These are phyloP conservation scores for Pythium sp. DNA, from an alignment of 352 stramenopile species.

Conservation along the genomic window DNA sequence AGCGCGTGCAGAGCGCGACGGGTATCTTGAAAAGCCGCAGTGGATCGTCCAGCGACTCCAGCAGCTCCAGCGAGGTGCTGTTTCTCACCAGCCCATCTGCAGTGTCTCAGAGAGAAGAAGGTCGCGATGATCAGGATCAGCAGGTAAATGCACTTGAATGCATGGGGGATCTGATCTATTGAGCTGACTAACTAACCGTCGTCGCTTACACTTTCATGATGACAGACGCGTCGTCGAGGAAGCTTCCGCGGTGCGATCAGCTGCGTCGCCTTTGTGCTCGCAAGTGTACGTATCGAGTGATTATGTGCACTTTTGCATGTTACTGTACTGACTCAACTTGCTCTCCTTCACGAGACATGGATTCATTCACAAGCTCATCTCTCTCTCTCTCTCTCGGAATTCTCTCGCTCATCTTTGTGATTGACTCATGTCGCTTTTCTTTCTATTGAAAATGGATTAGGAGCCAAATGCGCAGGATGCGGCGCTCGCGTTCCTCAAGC, in stretches of 20 bases:
- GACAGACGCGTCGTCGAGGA: slow-evolving; percentile 25
- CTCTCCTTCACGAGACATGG: neutral
- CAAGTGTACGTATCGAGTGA: slow-evolving; percentile 16
- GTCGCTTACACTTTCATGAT: slow-evolving; percentile 9
- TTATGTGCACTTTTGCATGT: neutral
- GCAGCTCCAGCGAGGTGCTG: slow-evolving; percentile 9
- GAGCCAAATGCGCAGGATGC: slow-evolving; percentile 31
- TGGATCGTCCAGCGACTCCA: slow-evolving; percentile 9
- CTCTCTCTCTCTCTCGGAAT: neutral
- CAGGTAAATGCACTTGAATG: neutral
- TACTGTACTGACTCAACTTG: neutral
- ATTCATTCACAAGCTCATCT: neutral
- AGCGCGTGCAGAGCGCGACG: slow-evolving; percentile 34
- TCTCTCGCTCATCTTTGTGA: neutral
- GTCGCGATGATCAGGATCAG: neutral
- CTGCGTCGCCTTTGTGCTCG: slow-evolving; percentile 52
- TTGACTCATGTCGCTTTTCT: slow-evolving; percentile 1
- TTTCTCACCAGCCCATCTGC: slow-evolving; percentile 1
- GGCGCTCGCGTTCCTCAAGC: slow-evolving; percentile 55
- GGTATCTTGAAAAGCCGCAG: slow-evolving; percentile 26
- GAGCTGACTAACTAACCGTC: neutral
- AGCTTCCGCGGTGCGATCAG: slow-evolving; percentile 44
- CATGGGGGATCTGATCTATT: neutral
- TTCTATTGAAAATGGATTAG: neutral
- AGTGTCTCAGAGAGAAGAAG: neutral